Conservation (phyloP, 768 basidiomycete species). For the Tylopilus subfusipes region DNA sequence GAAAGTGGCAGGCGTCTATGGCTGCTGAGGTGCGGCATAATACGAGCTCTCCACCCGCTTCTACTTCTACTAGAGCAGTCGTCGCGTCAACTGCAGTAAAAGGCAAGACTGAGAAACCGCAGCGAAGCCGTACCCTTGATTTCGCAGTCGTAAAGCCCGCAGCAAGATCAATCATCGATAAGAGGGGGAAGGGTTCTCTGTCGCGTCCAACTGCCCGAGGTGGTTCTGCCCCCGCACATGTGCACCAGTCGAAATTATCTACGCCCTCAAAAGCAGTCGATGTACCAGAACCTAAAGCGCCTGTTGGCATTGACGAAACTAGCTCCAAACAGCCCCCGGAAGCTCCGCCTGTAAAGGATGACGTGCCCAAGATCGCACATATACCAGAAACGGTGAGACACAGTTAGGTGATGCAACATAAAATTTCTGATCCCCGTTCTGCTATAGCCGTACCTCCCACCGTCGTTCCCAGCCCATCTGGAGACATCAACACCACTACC, state of each 20-base stretch:
- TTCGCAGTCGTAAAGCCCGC: constrained; percentile 45
- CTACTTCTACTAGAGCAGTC: constrained; percentile 4
- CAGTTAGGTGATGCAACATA: constrained; percentile 1
- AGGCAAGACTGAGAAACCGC: constrained; percentile 15
- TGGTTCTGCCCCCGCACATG: constrained; percentile 8
- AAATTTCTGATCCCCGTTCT: constrained; percentile 12
- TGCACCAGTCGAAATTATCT: constrained; percentile 10
- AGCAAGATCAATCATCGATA: constrained; percentile 22
- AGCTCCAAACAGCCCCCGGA: constrained; percentile 1
- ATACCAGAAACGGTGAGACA: constrained; percentile 37
- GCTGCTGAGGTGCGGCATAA: constrained; percentile 19
- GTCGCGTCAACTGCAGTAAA: constrained; percentile 4
- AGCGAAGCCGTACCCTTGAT: constrained; percentile 31
- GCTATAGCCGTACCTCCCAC: constrained; percentile 46
- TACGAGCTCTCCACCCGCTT: neutral
- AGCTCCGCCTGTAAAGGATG: constrained; percentile 1
- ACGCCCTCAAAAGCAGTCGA: constrained; percentile 8
- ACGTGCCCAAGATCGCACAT: constrained; percentile 30
- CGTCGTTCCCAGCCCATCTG: constrained; percentile 53
- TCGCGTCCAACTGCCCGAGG: constrained; percentile 1
- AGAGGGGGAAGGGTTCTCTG: constrained; percentile 15
- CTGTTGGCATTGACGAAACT: neutral
- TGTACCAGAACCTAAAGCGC: neutral
- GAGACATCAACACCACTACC: constrained; percentile 51
- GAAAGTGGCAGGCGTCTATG: constrained; percentile 34